Evolutionary conservation across 2,329 filamentous ascomycete genomes (phyloP), one percentile per base, ranked within the genome.

Genomic region (Mycosphaerella sp.): DNA sequence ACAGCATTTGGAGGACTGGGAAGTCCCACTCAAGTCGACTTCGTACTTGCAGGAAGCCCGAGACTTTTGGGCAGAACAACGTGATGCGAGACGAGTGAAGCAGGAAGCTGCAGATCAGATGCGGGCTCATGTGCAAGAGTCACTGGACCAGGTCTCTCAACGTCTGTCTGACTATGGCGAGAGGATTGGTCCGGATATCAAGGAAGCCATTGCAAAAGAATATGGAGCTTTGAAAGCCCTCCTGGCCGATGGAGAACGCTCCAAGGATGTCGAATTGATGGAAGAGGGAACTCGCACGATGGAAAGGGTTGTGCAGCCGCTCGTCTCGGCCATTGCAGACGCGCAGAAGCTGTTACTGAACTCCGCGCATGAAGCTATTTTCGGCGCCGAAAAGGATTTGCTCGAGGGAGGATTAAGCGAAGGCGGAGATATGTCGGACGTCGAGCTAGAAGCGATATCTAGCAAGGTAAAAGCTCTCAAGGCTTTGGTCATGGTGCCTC

Each of bases 1-100:
- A 60, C 60, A 65, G 49, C 68, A 68, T 59, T 48, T 66, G 34
- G 66, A 68, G 13, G 67, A 70, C 36, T 70, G 68, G 68, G 68
- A 70, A 57, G 58, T 70, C 21, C 67, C 68, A 7, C 54, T 67
- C 6, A 65, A 65, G 49, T 64, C 66, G 6, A 70, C 68, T 5
- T 66, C 61, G 21, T 70, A 70, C 55, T 64, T 62, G 4, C 60
- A 61, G 17, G 68, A 70, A 55, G 64, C 62, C n/a, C 57, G 56
- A 49, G 67, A 69, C 14, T 69, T 69, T 52, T 69, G 67, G 67
- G 43, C 52, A 8, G 67, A 68, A 52, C 63, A 66, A 30, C 53
- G 53, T 12, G 58, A 62, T 32, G 40, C 49, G 1, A 58, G 62
- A 28, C 60, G 61, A 36, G 54, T 57, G 17, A 61, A 59, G 52